Evolutionary conservation across 2,329 filamentous ascomycete species (phyloP).

Genomic region (Rachicladosporium sp.): DNA sequence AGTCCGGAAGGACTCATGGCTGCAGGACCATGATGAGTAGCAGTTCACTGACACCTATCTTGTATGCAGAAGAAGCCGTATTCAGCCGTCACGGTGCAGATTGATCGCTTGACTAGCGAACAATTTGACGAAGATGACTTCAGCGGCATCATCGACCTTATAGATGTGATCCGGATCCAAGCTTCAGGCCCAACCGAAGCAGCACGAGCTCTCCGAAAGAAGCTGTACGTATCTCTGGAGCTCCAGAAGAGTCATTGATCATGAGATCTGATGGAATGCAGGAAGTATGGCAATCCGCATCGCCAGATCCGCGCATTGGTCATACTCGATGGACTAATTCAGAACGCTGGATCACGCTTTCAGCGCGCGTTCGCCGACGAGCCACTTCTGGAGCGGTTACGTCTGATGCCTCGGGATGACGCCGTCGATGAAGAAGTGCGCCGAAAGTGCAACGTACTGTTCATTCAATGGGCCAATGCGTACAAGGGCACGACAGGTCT

Average conservation of each 20-base stretch:
- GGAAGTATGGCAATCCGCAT: slow-evolving; percentile 91
- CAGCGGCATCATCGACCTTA: slow-evolving; percentile 81
- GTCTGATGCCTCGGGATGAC: slow-evolving; percentile 74
- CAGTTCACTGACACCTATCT: not conserved
- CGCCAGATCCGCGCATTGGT: slow-evolving; percentile 79
- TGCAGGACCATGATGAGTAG: too few relatives aligned
- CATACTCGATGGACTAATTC: slow-evolving; percentile 83
- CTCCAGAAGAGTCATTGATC: not conserved
- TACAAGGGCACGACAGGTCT: slow-evolving; percentile 75
- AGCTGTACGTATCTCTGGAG: slow-evolving; percentile 49
- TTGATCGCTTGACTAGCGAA: slow-evolving; percentile 84
- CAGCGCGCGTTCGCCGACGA: slow-evolving; percentile 83
- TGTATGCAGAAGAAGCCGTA: slow-evolving; percentile 60
- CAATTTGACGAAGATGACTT: slow-evolving; percentile 83
- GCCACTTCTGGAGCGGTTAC: slow-evolving; percentile 76
- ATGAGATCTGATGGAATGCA: slow-evolving; percentile 18
- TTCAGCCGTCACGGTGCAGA: slow-evolving; percentile 81
- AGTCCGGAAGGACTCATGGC: too few relatives aligned
- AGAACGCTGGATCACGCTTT: slow-evolving; percentile 82
- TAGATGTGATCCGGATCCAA: slow-evolving; percentile 88
- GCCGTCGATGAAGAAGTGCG: slow-evolving; percentile 77
- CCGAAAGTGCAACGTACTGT: slow-evolving; percentile 76
- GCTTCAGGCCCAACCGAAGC: slow-evolving; percentile 76
- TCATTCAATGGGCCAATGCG: slow-evolving; percentile 70
- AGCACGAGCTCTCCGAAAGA: slow-evolving; percentile 86